Conservation (phyloP, 1,139 yeast genomes). For the Lodderomyces parapsilosis region DNA sequence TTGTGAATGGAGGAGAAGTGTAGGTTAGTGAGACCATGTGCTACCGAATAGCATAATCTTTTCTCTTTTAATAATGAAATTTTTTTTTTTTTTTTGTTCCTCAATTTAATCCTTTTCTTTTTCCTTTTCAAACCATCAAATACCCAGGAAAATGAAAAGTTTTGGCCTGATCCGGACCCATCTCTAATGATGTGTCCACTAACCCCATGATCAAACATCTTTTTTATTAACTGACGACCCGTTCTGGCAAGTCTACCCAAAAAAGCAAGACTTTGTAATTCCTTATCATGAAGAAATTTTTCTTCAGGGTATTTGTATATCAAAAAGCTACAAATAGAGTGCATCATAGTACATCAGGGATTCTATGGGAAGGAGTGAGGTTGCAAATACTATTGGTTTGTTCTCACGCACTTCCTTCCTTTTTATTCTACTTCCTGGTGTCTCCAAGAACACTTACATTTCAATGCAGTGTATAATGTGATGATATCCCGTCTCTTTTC, state of each 20-base stretch:
- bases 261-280: slow-evolving; percentile 28
- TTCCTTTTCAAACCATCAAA: slow-evolving; percentile 3
- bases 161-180: slow-evolving; percentile 20
- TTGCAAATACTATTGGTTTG: too few relatives aligned
- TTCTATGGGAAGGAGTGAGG: not conserved
- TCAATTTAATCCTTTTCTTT: slow-evolving; percentile 1
- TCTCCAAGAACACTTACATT: slow-evolving; percentile 54
- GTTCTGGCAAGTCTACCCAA: slow-evolving; percentile 44
- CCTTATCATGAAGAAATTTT: slow-evolving; percentile 7
- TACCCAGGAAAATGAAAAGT: slow-evolving; percentile 11
- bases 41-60: too few relatives aligned
- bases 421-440: slow-evolving; percentile 39
- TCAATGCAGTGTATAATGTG: too few relatives aligned
- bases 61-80: too few relatives aligned
- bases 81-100: too few relatives aligned
- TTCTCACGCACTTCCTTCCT: slow-evolving; percentile 13
- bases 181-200: slow-evolving; percentile 1
- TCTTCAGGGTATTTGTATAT: slow-evolving; percentile 16
- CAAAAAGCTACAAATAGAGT: slow-evolving; percentile 22
- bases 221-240: slow-evolving; percentile 37
- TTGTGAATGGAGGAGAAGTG: not conserved
- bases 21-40: too few relatives aligned
- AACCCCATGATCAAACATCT: slow-evolving; percentile 34
- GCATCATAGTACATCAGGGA: slow-evolving; percentile 54
- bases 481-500: too few relatives aligned